A percentile compares a stretch with the other conserved stretches of the same genome.
Evolutionary conservation across 2,329 filamentous ascomycete species (phyloP).

Genomic region (Mycosphaerelloides madeirae): DNA sequence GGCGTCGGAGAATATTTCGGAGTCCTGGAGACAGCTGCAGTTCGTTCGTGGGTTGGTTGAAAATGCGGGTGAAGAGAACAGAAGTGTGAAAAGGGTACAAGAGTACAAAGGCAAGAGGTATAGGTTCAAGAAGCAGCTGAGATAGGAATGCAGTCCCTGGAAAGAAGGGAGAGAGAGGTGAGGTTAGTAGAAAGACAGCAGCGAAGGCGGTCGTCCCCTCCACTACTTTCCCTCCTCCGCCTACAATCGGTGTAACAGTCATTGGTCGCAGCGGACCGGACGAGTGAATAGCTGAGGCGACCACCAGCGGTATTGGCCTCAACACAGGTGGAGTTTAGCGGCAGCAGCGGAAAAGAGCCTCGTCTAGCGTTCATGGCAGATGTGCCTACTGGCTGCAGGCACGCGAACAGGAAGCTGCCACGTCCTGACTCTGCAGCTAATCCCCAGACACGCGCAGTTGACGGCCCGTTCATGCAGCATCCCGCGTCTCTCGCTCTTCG

Average conservation of each 20-base stretch:
- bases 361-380: conserved; percentile 14
- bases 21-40: conserved; percentile 3
- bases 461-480: too few relatives aligned
- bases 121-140: not conserved
- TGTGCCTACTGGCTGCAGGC: conserved; percentile 24
- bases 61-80: not conserved
- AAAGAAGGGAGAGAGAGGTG: not conserved
- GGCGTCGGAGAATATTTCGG: conserved; percentile 9
- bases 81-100: conserved; percentile 8
- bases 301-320: too few relatives aligned
- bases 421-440: conserved; percentile 23
- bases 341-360: not conserved
- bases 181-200: not conserved
- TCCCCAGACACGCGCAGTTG: conserved; percentile 10
- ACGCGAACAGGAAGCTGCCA: conserved; percentile 27
- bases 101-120: conserved; percentile 12
- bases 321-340: not conserved
- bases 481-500: too few relatives aligned
- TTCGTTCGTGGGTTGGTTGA: too few relatives aligned
- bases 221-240: too few relatives aligned
- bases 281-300: not conserved
- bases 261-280: not conserved
- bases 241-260: not conserved
- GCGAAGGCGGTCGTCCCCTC: not conserved
- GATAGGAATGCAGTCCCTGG: conserved; percentile 6